These are phyloP conservation scores for Steccherinum ochraceum DNA, from an alignment of 768 basidiomycete species.

Conservation along the genomic window DNA sequence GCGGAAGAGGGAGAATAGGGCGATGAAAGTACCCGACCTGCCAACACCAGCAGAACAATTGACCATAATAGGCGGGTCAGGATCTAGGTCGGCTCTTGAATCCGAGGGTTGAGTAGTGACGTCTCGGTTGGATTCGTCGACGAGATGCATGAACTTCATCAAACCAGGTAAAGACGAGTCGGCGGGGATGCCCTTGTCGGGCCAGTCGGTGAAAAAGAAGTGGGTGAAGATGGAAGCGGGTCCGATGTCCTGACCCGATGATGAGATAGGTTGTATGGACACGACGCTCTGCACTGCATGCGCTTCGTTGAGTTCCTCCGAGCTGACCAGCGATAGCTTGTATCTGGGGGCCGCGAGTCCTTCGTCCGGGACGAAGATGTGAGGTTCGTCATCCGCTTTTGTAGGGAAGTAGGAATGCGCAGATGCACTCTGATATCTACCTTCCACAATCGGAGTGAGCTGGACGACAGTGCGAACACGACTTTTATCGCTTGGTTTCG, in stretches of 20 bases:
- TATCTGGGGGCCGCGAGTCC: constrained; percentile 36
- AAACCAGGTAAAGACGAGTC: no score
- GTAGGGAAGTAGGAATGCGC: constrained; percentile 74
- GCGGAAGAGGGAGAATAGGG: constrained; percentile 73
- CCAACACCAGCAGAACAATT: constrained; percentile 88
- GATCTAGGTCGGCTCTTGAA: constrained; percentile 27
- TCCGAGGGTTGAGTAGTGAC: constrained; percentile 23
- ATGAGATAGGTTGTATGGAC: constrained; percentile 22
- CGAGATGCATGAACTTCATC: constrained; percentile 56
- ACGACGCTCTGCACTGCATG: constrained; percentile 58
- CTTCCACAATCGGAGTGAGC: constrained; percentile 68
- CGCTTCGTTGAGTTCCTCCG: constrained; percentile 43
- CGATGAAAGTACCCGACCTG: constrained; percentile 82
- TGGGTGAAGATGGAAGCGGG: constrained; percentile 56
- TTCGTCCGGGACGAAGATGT: constrained; percentile 38
- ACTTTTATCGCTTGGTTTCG: constrained; percentile 20
- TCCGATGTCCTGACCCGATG: constrained; percentile 10
- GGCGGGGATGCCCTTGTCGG: constrained; percentile 79
- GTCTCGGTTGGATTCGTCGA: constrained; percentile 55
- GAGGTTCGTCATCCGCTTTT: constrained; percentile 44
- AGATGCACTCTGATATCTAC: constrained; percentile 61
- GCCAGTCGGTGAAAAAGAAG: constrained; percentile 72
- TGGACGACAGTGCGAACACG: constrained; percentile 75
- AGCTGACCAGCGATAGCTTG: constrained; percentile 50
- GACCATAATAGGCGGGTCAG: constrained; percentile 73